Percentiles rank a stretch among this genome's conserved stretches.
Conservation (phyloP, 257 asterid genomes). For the Jacaranda mimosifolia region DNA sequence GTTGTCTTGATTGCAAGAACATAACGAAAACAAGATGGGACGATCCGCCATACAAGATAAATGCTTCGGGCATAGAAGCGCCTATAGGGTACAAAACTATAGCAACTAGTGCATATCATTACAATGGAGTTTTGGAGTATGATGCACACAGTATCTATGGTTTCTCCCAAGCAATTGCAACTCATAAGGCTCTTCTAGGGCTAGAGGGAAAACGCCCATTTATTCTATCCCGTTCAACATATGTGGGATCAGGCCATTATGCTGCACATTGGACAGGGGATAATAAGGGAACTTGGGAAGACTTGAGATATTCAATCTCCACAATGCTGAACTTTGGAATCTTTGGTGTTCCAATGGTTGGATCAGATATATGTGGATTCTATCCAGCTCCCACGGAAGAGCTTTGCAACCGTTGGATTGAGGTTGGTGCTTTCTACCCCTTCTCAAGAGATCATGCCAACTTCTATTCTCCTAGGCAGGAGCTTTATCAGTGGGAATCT, state of each 20-base stretch:
- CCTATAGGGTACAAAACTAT: slow-evolving; percentile 89
- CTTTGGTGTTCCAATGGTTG: slow-evolving; percentile 97
- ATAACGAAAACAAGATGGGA: slow-evolving; percentile 85
- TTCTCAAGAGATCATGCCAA: slow-evolving; percentile 96
- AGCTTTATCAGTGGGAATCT: slow-evolving; percentile 95
- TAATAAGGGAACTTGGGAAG: slow-evolving; percentile 92
- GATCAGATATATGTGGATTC: slow-evolving; percentile 96
- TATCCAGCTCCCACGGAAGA: slow-evolving; percentile 90
- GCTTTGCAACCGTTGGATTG: slow-evolving; percentile 98
- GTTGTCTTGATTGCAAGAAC: slow-evolving; percentile 92
- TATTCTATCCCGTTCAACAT: slow-evolving; percentile 80
- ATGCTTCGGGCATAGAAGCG: slow-evolving; percentile 80
- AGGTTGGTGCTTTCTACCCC: slow-evolving; percentile 92
- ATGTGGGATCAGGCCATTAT: slow-evolving; percentile 85
- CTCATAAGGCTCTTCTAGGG: slow-evolving; percentile 80
- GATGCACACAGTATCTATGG: slow-evolving; percentile 95
- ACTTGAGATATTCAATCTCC: slow-evolving; percentile 77
- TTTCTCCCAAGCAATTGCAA: slow-evolving; percentile 80
- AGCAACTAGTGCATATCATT: slow-evolving; percentile 84
- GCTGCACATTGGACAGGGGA: slow-evolving; percentile 99
- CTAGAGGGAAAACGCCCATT: slow-evolving; percentile 88
- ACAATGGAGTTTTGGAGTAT: slow-evolving; percentile 85
- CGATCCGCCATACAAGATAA: slow-evolving; percentile 94
- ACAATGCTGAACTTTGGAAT: slow-evolving; percentile 86
- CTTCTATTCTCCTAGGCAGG: slow-evolving; percentile 88